phyloP scores from a whole-genome alignment of 768 basidiomycete species.

The Leccinum obscurum region DNA sequence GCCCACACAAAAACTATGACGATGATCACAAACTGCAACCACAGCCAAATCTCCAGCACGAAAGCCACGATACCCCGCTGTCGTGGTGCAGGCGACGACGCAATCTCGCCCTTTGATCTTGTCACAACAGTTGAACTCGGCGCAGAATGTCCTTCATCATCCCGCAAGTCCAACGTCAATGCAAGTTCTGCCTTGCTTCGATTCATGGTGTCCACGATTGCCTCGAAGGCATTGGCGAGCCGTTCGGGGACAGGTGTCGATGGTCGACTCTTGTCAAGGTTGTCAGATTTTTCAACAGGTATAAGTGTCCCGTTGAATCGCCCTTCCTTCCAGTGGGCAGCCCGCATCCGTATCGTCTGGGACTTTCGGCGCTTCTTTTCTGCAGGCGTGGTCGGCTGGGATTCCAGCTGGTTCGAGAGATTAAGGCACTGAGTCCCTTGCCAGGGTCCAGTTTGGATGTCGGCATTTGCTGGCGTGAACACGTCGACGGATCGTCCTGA shows the following conservation, averaged over 20 bases:
- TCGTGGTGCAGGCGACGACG: constrained; percentile 22
- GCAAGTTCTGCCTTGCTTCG: constrained; percentile 19
- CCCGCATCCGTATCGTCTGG: constrained; percentile 57
- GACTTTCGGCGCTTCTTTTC: constrained; percentile 40
- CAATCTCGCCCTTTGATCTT: constrained; percentile 8
- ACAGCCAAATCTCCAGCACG: constrained; percentile 77
- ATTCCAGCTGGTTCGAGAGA: constrained; percentile 29
- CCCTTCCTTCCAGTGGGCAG: constrained; percentile 58
- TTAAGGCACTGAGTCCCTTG: constrained; percentile 5
- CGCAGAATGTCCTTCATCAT: constrained; percentile 6
- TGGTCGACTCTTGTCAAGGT: constrained; percentile 23
- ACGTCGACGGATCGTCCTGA: constrained; percentile 1
- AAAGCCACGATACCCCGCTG: constrained; percentile 41
- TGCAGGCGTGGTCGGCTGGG: constrained; percentile 17
- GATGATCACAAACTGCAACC: constrained; percentile 78
- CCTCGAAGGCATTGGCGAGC: constrained; percentile 45
- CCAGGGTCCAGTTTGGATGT: constrained; percentile 14
- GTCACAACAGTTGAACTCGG: background rate
- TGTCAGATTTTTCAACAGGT: constrained; percentile 13
- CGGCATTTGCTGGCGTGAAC: constrained; percentile 3
- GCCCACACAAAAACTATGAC: constrained; percentile 77
- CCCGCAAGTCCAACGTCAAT: constrained; percentile 12
- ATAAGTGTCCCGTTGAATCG: constrained; percentile 45
- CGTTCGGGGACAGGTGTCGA: constrained; percentile 40
- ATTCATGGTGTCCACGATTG: constrained; percentile 44